Conservation (phyloP, 345 rosid genomes). For the Garcia nutans region DNA sequence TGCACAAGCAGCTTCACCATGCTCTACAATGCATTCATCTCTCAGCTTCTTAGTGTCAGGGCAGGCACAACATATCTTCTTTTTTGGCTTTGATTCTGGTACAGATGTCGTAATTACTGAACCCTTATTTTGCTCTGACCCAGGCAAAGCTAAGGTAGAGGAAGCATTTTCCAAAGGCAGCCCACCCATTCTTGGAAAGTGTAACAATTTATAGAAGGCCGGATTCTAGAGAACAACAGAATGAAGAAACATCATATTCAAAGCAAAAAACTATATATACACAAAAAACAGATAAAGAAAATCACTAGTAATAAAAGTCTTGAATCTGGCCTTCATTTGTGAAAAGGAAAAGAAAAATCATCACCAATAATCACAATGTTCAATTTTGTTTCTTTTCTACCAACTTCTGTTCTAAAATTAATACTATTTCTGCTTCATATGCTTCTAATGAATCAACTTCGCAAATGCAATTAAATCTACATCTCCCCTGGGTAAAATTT, state of each 20-base stretch:
- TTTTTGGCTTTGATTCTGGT: slow-evolving; percentile 65
- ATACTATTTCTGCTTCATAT: background rate
- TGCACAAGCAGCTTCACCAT: slow-evolving; percentile 80
- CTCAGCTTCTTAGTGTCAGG: slow-evolving; percentile 86
- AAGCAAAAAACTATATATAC: background rate
- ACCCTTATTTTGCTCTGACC: slow-evolving; percentile 42
- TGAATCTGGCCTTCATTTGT: background rate
- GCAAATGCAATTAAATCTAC: background rate
- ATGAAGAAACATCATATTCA: slow-evolving; percentile 4
- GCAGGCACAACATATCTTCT: slow-evolving; percentile 92
- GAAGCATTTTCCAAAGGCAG: slow-evolving; percentile 43
- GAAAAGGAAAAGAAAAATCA: background rate
- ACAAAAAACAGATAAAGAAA: background rate
- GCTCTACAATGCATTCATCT: slow-evolving; percentile 86
- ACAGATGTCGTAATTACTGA: slow-evolving; percentile 23
- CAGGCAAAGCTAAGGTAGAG: slow-evolving; percentile 41
- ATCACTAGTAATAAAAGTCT: background rate
- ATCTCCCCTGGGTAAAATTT: background rate
- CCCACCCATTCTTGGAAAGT: slow-evolving; percentile 47
- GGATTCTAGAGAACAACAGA: background rate
- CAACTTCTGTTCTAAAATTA: no score
- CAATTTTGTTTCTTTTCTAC: background rate
- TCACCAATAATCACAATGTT: background rate
- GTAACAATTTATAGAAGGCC: background rate
- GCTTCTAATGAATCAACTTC: background rate